Conservation (phyloP, 257 asterid genomes). For the Osmanthus fragrans region DNA sequence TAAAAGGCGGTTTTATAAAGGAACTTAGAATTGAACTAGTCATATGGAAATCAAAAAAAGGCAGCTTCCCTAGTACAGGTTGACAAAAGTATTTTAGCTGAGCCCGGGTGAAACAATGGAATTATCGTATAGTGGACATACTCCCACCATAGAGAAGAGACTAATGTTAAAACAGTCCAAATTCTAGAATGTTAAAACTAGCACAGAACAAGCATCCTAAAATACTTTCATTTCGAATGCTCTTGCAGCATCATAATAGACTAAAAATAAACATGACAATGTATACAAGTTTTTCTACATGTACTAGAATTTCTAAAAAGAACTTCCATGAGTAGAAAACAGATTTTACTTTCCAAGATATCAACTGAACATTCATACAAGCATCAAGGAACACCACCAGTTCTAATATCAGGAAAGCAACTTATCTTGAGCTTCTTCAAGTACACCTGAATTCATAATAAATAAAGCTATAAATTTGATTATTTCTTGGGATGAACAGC, state of each 20-base stretch:
- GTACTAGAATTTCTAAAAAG: background rate
- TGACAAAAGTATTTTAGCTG: no score
- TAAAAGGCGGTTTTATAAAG: background rate
- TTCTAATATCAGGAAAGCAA: background rate
- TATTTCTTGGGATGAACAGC: conserved; percentile 61
- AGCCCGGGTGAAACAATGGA: no score
- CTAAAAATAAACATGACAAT: no score
- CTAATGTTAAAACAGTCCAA: background rate
- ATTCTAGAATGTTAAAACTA: background rate
- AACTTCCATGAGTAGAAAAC: background rate
- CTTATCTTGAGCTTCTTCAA: background rate
- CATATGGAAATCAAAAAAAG: no score
- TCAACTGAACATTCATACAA: background rate
- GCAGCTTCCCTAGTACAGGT: no score
- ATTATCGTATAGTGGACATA: no score
- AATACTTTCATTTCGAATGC: background rate
- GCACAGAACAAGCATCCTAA: background rate
- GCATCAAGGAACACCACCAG: background rate
- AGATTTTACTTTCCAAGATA: background rate
- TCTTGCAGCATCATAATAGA: background rate
- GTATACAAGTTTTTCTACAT: background rate
- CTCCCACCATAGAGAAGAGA: no score
- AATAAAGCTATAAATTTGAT: background rate
- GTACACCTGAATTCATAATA: background rate
- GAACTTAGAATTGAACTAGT: background rate